Evolutionary conservation across 352 stramenopile species (phyloP), one percentile per base, ranked within the genome.

Genomic region (Nothophytophthora sp.): DNA sequence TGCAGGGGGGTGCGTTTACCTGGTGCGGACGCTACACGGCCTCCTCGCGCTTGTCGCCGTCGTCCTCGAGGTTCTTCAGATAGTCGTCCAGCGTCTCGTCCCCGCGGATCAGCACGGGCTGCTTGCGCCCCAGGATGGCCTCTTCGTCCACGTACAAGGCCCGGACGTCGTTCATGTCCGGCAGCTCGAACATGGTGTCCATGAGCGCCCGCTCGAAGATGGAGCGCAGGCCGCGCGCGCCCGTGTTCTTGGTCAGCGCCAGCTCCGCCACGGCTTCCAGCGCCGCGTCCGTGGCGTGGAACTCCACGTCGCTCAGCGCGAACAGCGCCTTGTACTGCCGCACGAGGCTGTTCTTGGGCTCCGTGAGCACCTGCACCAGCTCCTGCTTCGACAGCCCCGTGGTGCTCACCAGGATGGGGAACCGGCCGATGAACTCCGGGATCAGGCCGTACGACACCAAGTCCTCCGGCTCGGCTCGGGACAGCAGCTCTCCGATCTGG

Each of bases 311-410:
- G 67, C 98, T 96, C 53, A 99, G 87, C 20, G 90, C 89, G 71
- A 99, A 99, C 25, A 99, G 74, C 20, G 90, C 95, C 42, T 91
- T 93, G 78, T 99, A 99, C 75, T 99, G 97, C 64, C 97, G 96
- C 51, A 99, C 80, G 15, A 99, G 86, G 33, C 95, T 98, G 63
- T 99, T 99, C 72, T 98, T 98, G 1, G 97, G 97, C 53, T 98
- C 84, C 5, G 94, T 99, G 33, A 99, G 81, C 62, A 99, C 96
- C 57, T 98, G 92, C 22, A 97, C 79, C 13, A 99, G 76, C 65
- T 98, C 88, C 20, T 95, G 53, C 39, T 96, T 86, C 20, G 92
- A 88, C 0, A 99, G 68, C 7, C 90, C 89, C 16, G 84, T 97
- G 0, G 95, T 98, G 27, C 90, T 96, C 10, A 99, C 92, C 52